A percentile compares a stretch with the other conserved stretches of the same genome.
These are phyloP conservation scores for Alternaria incomplexa DNA, from an alignment of 2,329 filamentous ascomycete species.

Conservation along the genomic window DNA sequence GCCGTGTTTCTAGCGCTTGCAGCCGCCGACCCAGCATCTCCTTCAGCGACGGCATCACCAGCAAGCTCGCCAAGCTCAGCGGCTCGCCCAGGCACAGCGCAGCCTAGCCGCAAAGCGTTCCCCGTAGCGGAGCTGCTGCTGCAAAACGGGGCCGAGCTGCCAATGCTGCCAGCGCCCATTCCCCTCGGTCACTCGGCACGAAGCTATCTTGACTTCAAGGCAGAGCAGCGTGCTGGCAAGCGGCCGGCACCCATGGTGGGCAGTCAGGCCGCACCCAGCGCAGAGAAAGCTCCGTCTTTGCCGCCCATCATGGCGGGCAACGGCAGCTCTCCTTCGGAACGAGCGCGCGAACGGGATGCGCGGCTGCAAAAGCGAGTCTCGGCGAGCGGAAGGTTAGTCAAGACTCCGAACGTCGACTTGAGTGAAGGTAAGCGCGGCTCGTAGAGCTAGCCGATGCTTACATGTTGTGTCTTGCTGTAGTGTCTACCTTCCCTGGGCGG, in stretches of 20 bases:
- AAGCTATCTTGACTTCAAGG: slow-evolving; percentile 82
- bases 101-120: slow-evolving; percentile 65
- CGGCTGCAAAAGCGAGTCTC: slow-evolving; percentile 50
- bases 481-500: slow-evolving; percentile 44
- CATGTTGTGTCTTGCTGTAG: slow-evolving; percentile 35
- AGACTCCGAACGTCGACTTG: slow-evolving; percentile 35
- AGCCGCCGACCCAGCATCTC: slow-evolving; percentile 87
- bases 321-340: slow-evolving; percentile 48
- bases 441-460: slow-evolving; percentile 37
- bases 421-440: slow-evolving; percentile 45
- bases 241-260: slow-evolving; percentile 52
- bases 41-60: slow-evolving; percentile 57
- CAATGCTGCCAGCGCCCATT: slow-evolving; percentile 75
- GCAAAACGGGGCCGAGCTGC: slow-evolving; percentile 93
- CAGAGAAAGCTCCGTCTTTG: slow-evolving; percentile 68
- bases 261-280: slow-evolving; percentile 54
- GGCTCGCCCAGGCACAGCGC: slow-evolving; percentile 51
- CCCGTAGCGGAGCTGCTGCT: slow-evolving; percentile 88
- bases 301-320: slow-evolving; percentile 57
- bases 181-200: slow-evolving; percentile 81
- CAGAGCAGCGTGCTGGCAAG: slow-evolving; percentile 53
- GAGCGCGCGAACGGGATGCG: slow-evolving; percentile 45
- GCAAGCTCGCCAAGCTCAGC: slow-evolving; percentile 52
- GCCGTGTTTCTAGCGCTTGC: slow-evolving; percentile 89
- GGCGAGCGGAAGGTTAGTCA: slow-evolving; percentile 50